Evolutionary conservation across 163 green algal genomes (phyloP), one percentile per base, ranked within the genome.

Genomic region (Volvox carteri): DNA sequence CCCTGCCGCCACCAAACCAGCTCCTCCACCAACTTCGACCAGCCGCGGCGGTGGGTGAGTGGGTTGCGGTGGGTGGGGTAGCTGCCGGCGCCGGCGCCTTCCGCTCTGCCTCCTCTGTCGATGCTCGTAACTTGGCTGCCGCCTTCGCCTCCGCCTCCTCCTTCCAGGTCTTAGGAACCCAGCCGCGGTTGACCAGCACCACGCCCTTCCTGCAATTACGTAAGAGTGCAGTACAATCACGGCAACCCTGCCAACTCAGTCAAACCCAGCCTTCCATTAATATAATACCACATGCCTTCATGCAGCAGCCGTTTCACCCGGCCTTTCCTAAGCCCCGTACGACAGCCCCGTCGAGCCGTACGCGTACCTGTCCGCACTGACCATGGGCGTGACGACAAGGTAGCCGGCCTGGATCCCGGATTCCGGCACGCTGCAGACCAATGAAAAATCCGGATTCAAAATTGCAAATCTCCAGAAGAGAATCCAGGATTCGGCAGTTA

Each of bases 161-260:
- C 35, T 80, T 56, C 91, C 91, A 93, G 44, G 46, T 33, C 5
- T 16, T 37, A 0, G 91, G 91, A 75, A 91, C 91, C 91, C 91
- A 93, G 35, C 91, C 91, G 0, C 91, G 50, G 80, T 93, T 93
- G 33, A 93, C 88, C 46, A 93, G 70, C 25, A 92, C 85, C 0
- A 74, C 86, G 4, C 81, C 80, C 50, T 86, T 83, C 86, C 90
- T 93, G 86, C 6, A 74, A n/a, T n/a, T n/a, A n/a, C n/a, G n/a
- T n/a, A n/a, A n/a, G n/a, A n/a, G n/a, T n/a, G n/a, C n/a, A n/a
- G n/a, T n/a, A n/a, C n/a, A n/a, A n/a, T n/a, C n/a, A n/a, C n/a
- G n/a, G n/a, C n/a, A n/a, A n/a, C n/a, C n/a, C n/a, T n/a, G n/a
- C n/a, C n/a, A n/a, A n/a, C n/a, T n/a, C n/a, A n/a, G n/a, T n/a